Percentiles rank a stretch among this genome's conserved stretches.
phyloP scores from a whole-genome alignment of 345 rosid species.

The Aquilaria sinensis region DNA sequence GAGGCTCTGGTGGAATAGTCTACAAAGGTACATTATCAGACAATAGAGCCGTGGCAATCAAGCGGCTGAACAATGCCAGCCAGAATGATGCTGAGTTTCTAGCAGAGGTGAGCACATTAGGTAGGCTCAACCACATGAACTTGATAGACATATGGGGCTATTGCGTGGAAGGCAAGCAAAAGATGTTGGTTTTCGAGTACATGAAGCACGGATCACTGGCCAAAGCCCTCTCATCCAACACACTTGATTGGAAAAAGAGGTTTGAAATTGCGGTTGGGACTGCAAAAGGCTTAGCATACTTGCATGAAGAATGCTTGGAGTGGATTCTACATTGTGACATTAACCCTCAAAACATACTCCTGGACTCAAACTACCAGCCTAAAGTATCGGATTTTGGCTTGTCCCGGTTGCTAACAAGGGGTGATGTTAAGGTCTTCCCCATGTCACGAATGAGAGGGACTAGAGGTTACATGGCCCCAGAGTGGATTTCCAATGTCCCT shows the following conservation, averaged over 20 bases:
- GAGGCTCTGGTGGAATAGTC: constrained; percentile 45
- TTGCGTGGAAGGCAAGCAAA: constrained; percentile 35
- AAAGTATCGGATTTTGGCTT: constrained; percentile 52
- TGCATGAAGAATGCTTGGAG: constrained; percentile 59
- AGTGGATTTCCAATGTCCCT: constrained; percentile 5
- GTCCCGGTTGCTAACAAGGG: constrained; percentile 36
- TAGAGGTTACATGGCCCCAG: constrained; percentile 2
- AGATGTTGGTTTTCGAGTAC: constrained; percentile 44
- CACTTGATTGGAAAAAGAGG: constrained; percentile 41
- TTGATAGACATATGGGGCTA: constrained; percentile 49
- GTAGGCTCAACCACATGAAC: constrained; percentile 50
- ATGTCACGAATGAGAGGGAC: constrained; percentile 33
- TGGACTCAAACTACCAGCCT: constrained; percentile 38
- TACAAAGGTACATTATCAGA: constrained; percentile 37
- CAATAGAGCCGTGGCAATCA: constrained; percentile 42
- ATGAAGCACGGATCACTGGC: constrained; percentile 43
- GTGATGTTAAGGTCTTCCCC: not conserved
- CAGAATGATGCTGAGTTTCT: constrained; percentile 44
- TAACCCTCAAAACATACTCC: constrained; percentile 56
- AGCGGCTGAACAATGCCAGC: constrained; percentile 33
- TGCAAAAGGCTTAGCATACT: constrained; percentile 49
- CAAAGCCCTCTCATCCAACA: constrained; percentile 27
- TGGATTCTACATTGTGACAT: constrained; percentile 58
- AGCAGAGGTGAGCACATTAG: constrained; percentile 47
- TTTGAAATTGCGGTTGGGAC: constrained; percentile 51